phyloP scores from a whole-genome alignment of 1,139 yeast genomes.

The Geotrichum restrictum region DNA sequence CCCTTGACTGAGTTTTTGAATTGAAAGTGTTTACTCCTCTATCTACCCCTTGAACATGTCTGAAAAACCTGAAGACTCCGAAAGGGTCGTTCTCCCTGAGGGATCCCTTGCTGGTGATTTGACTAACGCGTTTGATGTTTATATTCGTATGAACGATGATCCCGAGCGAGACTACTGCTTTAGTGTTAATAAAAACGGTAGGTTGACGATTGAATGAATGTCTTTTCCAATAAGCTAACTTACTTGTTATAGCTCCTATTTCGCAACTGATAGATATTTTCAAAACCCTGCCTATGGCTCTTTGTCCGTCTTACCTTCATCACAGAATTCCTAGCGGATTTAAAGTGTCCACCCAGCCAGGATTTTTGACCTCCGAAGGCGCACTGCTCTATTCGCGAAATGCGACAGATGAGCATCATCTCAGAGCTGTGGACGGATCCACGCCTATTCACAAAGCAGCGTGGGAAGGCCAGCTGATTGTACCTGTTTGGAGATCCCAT shows the following conservation, averaged over 20 bases:
- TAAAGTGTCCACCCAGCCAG: constrained; percentile 70
- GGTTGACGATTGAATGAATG: background rate
- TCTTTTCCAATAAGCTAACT: constrained; percentile 30
- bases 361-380: constrained; percentile 80
- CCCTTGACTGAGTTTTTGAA: no score
- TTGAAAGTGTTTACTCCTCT: no score
- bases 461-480: constrained; percentile 87
- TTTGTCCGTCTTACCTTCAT: constrained; percentile 77
- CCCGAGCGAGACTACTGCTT: constrained; percentile 86
- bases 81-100: background rate
- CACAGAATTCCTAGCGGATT: constrained; percentile 61
- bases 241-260: constrained; percentile 41
- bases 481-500: constrained; percentile 74
- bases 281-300: constrained; percentile 61
- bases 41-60: no score
- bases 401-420: constrained; percentile 49
- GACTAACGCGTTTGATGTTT: constrained; percentile 51
- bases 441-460: constrained; percentile 49
- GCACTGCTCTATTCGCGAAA: constrained; percentile 63
- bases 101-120: constrained; percentile 10
- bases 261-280: constrained; percentile 60
- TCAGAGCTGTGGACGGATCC: constrained; percentile 42
- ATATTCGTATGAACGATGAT: constrained; percentile 80
- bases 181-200: constrained; percentile 51
- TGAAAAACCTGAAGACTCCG: background rate